Evolutionary conservation across 805 yeast genomes (phyloP).

Genomic region (Ogataea methylovora): DNA sequence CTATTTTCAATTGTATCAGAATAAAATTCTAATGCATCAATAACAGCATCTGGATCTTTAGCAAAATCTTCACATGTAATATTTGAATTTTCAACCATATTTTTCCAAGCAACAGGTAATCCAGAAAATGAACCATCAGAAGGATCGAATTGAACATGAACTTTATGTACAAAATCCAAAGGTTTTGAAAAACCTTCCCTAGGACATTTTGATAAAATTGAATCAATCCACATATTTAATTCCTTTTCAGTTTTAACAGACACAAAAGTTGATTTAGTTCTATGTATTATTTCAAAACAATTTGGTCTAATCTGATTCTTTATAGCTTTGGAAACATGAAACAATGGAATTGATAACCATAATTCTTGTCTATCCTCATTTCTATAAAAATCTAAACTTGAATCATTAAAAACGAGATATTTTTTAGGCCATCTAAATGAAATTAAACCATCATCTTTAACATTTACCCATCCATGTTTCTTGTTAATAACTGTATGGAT

Average conservation of each 20-base stretch:
- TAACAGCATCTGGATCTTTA: slow-evolving; percentile 57
- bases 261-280: slow-evolving; percentile 60
- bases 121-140: slow-evolving; percentile 54
- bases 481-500: slow-evolving; percentile 27
- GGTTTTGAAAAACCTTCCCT: slow-evolving; percentile 73
- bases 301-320: slow-evolving; percentile 67
- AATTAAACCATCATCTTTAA: slow-evolving; percentile 87
- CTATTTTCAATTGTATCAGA: slow-evolving; percentile 27
- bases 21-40: slow-evolving; percentile 52
- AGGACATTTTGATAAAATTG: slow-evolving; percentile 73
- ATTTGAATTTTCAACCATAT: slow-evolving; percentile 47
- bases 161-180: slow-evolving; percentile 89
- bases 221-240: slow-evolving; percentile 84
- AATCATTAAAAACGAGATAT: slow-evolving; percentile 69
- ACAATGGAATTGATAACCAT: slow-evolving; percentile 45
- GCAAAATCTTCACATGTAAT: slow-evolving; percentile 58
- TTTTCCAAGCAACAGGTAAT: slow-evolving; percentile 42
- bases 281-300: slow-evolving; percentile 71
- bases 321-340: slow-evolving; percentile 54
- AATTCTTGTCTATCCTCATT: slow-evolving; percentile 45
- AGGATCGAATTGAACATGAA: slow-evolving; percentile 83
- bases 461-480: slow-evolving; percentile 79
- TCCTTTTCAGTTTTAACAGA: slow-evolving; percentile 75
- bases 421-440: slow-evolving; percentile 91
- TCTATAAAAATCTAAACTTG: slow-evolving; percentile 68